Evolutionary conservation across 768 basidiomycete genomes (phyloP), one percentile per base, ranked within the genome.

Genomic region (Phanerochaete carnosa): DNA sequence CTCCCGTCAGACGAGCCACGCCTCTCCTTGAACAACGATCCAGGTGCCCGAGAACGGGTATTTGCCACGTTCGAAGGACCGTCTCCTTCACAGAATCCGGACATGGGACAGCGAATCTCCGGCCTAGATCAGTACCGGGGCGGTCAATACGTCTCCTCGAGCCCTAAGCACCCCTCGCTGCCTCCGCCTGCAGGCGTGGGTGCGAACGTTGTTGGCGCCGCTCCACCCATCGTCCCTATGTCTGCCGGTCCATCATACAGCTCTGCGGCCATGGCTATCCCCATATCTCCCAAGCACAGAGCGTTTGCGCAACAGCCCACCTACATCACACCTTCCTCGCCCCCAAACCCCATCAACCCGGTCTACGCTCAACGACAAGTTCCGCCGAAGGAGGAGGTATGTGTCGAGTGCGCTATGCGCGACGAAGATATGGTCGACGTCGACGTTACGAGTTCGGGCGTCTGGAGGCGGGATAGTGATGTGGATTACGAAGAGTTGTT

Each of bases 361-460:
- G 80, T 86, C 3, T 86, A 83, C 66, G 67, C 86, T 32, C 39
- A 43, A 43, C 39, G 19, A 19, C 39, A 43, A 43, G 77, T 77
- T 15, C 83, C 79, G 25, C 77, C 75, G 11, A 86, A 83, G 64
- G 90, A 92, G 66, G 96, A 98, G 72, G 77, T 98, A 30, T 99
- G 96, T 67, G 80, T 97, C 35, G 97, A 98, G 73, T 99, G 97
- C 70, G 90, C 97, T 60, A 98, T 98, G 95, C 88, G 97, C 32
- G 97, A 99, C 73, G 86, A 96, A 70, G 97, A 99, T 71, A 94
- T 99, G 90, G 93, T 89, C 9, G 95, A 97, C 72, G 94, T 99
- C 26, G 84, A 92, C 72, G 97, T 97, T 23, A 83, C 87, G 2
- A 85, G 87, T 29, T 85, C 88, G 11, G 93, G 94, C 1, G 83